A percentile compares a stretch with the other conserved stretches of the same genome.
Evolutionary conservation across 768 basidiomycete species (phyloP).

Genomic region (Suillus clintonianus): DNA sequence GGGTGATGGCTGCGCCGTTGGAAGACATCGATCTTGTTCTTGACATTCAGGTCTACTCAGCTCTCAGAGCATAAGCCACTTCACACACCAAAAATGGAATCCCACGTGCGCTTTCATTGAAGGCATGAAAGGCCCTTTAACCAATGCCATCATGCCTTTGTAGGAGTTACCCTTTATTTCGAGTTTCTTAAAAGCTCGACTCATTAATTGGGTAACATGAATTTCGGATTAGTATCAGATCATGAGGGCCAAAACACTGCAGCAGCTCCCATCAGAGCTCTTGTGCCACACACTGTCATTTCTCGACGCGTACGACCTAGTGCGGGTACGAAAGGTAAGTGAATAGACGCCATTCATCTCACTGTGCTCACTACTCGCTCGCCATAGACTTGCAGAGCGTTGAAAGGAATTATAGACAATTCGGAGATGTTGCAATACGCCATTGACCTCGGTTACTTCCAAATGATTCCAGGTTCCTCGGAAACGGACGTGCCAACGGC

Average conservation of each 20-base stretch:
- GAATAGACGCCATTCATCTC: neutral
- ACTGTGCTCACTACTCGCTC: neutral
- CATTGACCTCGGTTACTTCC: conserved; percentile 49
- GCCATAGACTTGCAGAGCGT: conserved; percentile 40
- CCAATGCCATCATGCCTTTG: no score
- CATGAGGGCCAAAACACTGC: conserved; percentile 15
- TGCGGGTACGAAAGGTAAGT: conserved; percentile 35
- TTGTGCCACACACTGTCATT: conserved; percentile 37
- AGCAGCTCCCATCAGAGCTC: conserved; percentile 41
- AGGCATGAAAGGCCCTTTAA: no score
- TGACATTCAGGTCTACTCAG: neutral
- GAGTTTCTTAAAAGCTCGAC: neutral
- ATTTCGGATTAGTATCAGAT: neutral
- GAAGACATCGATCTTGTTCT: conserved; percentile 8
- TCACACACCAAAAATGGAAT: neutral
- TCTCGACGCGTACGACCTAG: conserved; percentile 37
- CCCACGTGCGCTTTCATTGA: neutral
- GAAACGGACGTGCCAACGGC: conserved; percentile 34
- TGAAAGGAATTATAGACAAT: conserved; percentile 37
- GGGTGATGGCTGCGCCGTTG: conserved; percentile 8
- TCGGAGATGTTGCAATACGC: conserved; percentile 51
- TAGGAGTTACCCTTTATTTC: neutral
- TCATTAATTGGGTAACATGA: neutral
- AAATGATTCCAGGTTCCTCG: conserved; percentile 37
- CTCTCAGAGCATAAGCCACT: neutral